These are phyloP conservation scores for Stephania yunnanensis DNA, from an alignment of 164 flowering plant species.

Conservation along the genomic window DNA sequence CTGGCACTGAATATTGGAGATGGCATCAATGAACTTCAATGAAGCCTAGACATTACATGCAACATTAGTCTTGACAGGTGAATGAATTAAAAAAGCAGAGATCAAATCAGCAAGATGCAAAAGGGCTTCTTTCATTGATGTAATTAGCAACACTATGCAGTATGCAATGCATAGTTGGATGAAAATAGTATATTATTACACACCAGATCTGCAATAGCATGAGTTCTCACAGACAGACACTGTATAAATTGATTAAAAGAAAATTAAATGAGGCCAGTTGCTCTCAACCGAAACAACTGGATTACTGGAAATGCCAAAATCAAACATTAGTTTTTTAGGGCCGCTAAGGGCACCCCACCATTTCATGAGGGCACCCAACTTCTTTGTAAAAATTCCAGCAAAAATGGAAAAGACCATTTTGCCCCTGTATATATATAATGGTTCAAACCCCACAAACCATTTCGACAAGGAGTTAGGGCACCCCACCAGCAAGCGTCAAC, in stretches of 20 bases:
- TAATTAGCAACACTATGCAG: neutral
- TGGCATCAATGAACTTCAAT: neutral
- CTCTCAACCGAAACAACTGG: neutral
- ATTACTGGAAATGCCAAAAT: neutral
- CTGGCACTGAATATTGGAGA: neutral
- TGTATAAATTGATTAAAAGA: neutral
- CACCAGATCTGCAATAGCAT: too few relatives aligned
- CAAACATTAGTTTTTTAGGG: neutral
- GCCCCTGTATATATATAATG: too few relatives aligned
- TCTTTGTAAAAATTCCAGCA: too few relatives aligned
- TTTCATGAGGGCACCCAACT: too few relatives aligned
- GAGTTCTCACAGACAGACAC: too few relatives aligned
- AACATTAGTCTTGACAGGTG: neutral
- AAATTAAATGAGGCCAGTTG: too few relatives aligned
- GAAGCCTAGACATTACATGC: neutral
- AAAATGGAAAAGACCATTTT: too few relatives aligned
- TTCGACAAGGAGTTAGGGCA: too few relatives aligned
- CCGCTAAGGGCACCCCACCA: too few relatives aligned
- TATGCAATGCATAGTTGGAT: neutral
- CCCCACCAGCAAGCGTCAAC: too few relatives aligned
- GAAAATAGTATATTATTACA: neutral
- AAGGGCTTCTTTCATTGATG: neutral
- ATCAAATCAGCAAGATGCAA: neutral
- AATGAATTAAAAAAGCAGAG: neutral
- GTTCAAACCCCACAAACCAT: too few relatives aligned